Evolutionary conservation across 768 basidiomycete species (phyloP).

Genomic region (Xerocomellus chrysenteron): DNA sequence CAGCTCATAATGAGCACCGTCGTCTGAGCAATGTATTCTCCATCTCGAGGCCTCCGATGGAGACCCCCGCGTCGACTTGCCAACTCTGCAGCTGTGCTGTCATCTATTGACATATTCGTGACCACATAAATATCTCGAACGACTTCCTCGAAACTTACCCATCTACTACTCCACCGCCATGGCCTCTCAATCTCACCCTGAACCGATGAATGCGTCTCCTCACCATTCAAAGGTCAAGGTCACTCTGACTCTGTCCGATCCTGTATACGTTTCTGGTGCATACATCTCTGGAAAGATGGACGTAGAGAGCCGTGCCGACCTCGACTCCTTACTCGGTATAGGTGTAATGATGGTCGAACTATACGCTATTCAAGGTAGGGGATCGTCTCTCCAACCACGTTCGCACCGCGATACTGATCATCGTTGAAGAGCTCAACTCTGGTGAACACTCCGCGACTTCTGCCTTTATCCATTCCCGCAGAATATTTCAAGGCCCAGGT

Average conservation of each 20-base stretch:
- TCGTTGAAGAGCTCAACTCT: conserved; percentile 62
- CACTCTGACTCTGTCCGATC: conserved; percentile 55
- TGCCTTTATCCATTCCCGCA: conserved; percentile 67
- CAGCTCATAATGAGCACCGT: conserved; percentile 19
- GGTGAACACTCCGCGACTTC: conserved; percentile 79
- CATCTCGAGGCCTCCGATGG: conserved; percentile 12
- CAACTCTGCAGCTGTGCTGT: background rate
- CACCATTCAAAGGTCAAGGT: conserved; percentile 79
- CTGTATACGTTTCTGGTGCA: conserved; percentile 64
- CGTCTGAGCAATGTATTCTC: conserved; percentile 13
- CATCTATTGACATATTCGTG: conserved; percentile 4
- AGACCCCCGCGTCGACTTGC: conserved; percentile 5
- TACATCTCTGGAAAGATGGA: conserved; percentile 74
- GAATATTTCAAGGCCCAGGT: conserved; percentile 78
- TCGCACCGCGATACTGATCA: conserved; percentile 1
- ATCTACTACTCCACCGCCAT: conserved; percentile 11
- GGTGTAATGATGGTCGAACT: conserved; percentile 77
- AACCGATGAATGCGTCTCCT: conserved; percentile 81
- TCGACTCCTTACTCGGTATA: conserved; percentile 61
- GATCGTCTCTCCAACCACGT: background rate
- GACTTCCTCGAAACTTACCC: background rate
- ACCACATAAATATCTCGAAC: conserved; percentile 11
- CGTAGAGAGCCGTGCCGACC: conserved; percentile 74
- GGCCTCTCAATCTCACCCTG: conserved; percentile 39
- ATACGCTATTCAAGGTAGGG: conserved; percentile 65